Conservation (phyloP, 768 basidiomycete genomes). For the Lentinula boryana region DNA sequence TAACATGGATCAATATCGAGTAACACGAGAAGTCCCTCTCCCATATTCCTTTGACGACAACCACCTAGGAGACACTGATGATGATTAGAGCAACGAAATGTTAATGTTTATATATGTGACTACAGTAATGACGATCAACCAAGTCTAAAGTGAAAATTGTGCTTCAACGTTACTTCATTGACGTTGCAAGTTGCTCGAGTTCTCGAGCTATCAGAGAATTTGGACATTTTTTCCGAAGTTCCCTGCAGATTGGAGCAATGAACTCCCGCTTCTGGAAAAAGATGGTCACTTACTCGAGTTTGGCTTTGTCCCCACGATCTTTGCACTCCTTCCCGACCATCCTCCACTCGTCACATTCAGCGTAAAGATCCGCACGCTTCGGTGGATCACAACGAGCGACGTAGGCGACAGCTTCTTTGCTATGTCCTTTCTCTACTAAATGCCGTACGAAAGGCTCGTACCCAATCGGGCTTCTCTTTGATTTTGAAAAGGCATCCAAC, state of each 20-base stretch:
- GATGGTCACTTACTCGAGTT: slow-evolving; percentile 64
- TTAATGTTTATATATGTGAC: background rate
- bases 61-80: slow-evolving; percentile 29
- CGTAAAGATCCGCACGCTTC: slow-evolving; percentile 80
- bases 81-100: slow-evolving; percentile 23
- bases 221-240: slow-evolving; percentile 68
- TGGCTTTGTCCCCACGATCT: slow-evolving; percentile 78
- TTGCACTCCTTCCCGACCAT: slow-evolving; percentile 86
- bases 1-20: slow-evolving; percentile 90
- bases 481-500: slow-evolving; percentile 80
- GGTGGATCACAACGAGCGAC: slow-evolving; percentile 82
- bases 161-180: slow-evolving; percentile 8
- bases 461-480: slow-evolving; percentile 89
- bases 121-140: background rate
- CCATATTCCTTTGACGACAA: slow-evolving; percentile 63
- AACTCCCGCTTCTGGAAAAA: background rate
- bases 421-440: slow-evolving; percentile 67
- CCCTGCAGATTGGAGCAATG: slow-evolving; percentile 32
- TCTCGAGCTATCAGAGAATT: slow-evolving; percentile 79
- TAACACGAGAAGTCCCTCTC: slow-evolving; percentile 78
- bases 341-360: slow-evolving; percentile 87
- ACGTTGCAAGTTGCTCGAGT: slow-evolving; percentile 55
- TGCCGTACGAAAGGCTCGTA: slow-evolving; percentile 88
- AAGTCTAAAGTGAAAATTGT: no score
- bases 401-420: slow-evolving; percentile 70